Evolutionary conservation across 768 basidiomycete genomes (phyloP), one percentile per base, ranked within the genome.

Genomic region (Multifurca ochricompacta): DNA sequence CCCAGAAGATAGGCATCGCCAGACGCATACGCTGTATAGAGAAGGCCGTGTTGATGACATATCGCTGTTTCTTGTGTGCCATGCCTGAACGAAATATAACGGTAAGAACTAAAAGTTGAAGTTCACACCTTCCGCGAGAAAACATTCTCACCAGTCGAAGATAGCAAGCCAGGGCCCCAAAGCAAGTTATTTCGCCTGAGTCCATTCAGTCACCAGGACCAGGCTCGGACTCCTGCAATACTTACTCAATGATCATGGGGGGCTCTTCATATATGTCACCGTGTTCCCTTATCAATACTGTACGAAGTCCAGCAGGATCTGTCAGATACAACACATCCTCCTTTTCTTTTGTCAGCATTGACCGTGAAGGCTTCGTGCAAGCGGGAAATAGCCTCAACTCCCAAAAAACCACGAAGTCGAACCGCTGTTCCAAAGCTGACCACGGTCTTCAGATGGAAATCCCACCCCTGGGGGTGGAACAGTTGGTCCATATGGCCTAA

Each of bases 21-120:
- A 69, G 64, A n/a, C 74, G 73, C 31, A 80, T 66, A 45, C 78
- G 74, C 6, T 71, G 65, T 6, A 69, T 66, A 1, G 75, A 74
- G 59, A 80, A 79, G 9, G 77, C 69, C 3, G 76, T 73, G 44
- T 66, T 71, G 39, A 78, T 72, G 35, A 77, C 67, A 61, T 77
- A 77, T n/a, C 78, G 68, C 62, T 80, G 77, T 23, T 67, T 68
- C 62, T 71, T 71, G 59, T 79, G 78, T 14, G 60, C 72, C 62
- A 60, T 70, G 65, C 55, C 78, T 70, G 50, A 25, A 14, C n/a
- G 5, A 36, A 11, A 30, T 21, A n/a, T 5, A 21, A 28, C n/a
- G n/a, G 37, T 39, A 34, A 57, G 42, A 18, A 2, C 16, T 11
- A 39, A 39, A 46, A 1, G 19, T 31, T 10, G 1, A 5, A 3